These are phyloP conservation scores for Pterocarpus macrocarpus DNA, from an alignment of 306 rosid species.

Conservation along the genomic window DNA sequence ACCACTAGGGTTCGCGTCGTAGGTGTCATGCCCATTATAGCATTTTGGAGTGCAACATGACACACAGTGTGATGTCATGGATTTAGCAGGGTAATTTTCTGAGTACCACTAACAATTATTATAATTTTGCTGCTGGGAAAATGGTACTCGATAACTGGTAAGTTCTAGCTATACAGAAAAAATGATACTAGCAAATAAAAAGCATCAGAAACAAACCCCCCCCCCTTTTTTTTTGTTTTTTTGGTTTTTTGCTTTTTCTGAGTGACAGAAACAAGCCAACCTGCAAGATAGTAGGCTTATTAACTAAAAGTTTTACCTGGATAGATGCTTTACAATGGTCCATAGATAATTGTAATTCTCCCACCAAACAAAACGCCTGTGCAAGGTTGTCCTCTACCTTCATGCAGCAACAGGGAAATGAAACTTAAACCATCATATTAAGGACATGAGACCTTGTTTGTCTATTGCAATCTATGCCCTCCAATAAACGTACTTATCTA, in stretches of 20 bases:
- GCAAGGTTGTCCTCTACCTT: conserved; percentile 92
- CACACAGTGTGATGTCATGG: not conserved
- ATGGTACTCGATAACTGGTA: conserved; percentile 5
- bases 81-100: conserved; percentile 7
- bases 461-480: conserved; percentile 20
- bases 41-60: conserved; percentile 19
- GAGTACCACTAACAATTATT: conserved; percentile 24
- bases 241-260: not conserved
- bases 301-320: conserved; percentile 54
- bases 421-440: conserved; percentile 32
- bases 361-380: conserved; percentile 74
- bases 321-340: conserved; percentile 87
- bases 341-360: conserved; percentile 63
- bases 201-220: not conserved
- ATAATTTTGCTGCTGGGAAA: conserved; percentile 19
- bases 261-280: conserved; percentile 15
- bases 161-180: conserved; percentile 3
- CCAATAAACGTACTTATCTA: not conserved
- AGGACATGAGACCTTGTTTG: conserved; percentile 18
- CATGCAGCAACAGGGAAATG: conserved; percentile 43
- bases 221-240: too few relatives aligned
- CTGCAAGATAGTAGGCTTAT: conserved; percentile 23
- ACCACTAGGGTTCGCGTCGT: not conserved
- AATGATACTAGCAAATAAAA: conserved; percentile 9
- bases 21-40: not conserved